Conservation (phyloP, 192 early-diverging fungal species). For the Physocladia obscura region DNA sequence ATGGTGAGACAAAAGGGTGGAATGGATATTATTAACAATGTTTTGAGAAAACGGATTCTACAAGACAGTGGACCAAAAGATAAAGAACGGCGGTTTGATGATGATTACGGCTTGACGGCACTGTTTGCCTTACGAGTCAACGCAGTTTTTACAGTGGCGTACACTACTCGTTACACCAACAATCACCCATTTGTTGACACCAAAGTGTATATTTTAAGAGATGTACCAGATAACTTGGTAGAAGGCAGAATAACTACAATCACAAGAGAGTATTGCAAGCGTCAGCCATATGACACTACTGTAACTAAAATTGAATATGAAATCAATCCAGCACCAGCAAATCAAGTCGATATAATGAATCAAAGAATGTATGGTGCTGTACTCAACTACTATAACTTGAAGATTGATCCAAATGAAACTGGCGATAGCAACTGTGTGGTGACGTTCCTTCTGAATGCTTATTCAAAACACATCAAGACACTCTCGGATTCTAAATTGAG, state of each 20-base stretch:
- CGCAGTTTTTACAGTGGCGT: not conserved
- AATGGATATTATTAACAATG: not conserved
- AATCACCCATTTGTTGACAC: slow-evolving; percentile 3
- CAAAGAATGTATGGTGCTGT: too few relatives aligned
- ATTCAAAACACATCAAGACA: too few relatives aligned
- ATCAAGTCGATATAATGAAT: too few relatives aligned
- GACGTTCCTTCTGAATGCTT: too few relatives aligned
- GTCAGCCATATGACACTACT: not conserved
- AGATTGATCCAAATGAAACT: too few relatives aligned
- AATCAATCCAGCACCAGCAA: too few relatives aligned
- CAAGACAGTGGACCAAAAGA: not conserved
- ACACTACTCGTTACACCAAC: not conserved
- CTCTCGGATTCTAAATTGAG: too few relatives aligned
- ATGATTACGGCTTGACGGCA: not conserved
- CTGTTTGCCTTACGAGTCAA: not conserved
- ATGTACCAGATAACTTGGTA: not conserved
- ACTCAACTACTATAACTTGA: too few relatives aligned
- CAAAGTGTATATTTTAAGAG: slow-evolving; percentile 10
- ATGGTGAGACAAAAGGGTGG: slow-evolving; percentile 5
- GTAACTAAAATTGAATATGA: slow-evolving; percentile 7
- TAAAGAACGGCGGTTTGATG: not conserved
- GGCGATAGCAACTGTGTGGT: too few relatives aligned
- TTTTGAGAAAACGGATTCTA: slow-evolving; percentile 35
- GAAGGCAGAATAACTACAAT: not conserved
- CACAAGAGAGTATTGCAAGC: not conserved